Base-by-base conservation (phyloP, 2,329 filamentous ascomycete genomes). In the Fusarium annulatum region DNA sequence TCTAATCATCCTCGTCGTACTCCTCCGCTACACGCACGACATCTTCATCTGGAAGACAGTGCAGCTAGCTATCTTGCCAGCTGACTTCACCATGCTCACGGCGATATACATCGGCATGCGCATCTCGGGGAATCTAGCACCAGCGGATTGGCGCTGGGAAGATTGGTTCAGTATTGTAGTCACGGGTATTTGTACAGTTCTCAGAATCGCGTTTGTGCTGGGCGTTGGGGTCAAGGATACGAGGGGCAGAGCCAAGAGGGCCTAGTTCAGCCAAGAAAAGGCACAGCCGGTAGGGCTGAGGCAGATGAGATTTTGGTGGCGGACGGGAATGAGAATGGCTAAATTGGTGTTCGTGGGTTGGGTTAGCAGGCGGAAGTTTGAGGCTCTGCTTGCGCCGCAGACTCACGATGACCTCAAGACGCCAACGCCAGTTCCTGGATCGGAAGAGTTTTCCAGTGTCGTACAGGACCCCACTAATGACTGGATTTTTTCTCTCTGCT, bases 1-100 rank as follows among this genome's bases (percentile, higher is more conserved):
- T 14, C 43, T 77, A 1, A 30, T 57, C 7, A 48, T 77, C 2
- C 28, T 60, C 14, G 41, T 69, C 5, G 28, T 63, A 2, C 56
- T 77, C 3, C 51, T 77, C 0, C 67, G 74, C 2, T 78, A 77
- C 36, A 77, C 74, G 3, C 58, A 77, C n/a, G 74, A 77, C 10
- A 38, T 74, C 14, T 68, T 63, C 15, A 55, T 76, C 11, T 77
- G 74, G 74, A 78, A 69, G 48, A 74, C 71, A 39, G 49, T 77
- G 4, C 74, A 77, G 16, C 43, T 64, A 18, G 67, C 61, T 6
- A 68, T 77, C 11, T 11, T 76, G 0, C 76, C 70, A 14, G 67
- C 75, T 1, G 74, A 77, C 38, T 77, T 77, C 15, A 74, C 74
- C 21, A 68, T 77, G 67, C 34, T 77, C 15, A 68, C 70, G 5